Conservation (phyloP, 106 monocot species). For the Apostasia ramifera region DNA sequence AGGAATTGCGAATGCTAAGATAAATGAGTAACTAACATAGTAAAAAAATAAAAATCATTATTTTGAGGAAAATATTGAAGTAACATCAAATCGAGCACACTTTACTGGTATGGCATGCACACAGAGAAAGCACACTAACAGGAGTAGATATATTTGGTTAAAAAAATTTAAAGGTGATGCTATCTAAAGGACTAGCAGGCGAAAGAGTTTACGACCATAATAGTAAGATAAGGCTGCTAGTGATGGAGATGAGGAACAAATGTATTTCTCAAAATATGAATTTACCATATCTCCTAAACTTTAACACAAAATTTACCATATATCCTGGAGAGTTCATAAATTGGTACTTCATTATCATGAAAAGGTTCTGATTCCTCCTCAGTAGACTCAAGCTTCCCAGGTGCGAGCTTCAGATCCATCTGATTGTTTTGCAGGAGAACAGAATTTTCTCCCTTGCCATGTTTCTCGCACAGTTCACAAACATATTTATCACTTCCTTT, state of each 20-base stretch:
- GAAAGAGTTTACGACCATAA: neutral
- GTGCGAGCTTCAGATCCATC: slow-evolving; percentile 8
- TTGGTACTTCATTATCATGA: slow-evolving; percentile 6
- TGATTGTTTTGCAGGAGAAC: slow-evolving; percentile 5
- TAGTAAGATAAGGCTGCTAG: too few relatives aligned
- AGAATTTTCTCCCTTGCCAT: slow-evolving; percentile 22
- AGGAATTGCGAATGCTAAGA: neutral
- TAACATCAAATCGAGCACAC: neutral
- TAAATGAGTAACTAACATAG: neutral
- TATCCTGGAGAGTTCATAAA: slow-evolving; percentile 4
- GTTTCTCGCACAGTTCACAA: slow-evolving; percentile 85
- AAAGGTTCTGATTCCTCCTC: slow-evolving; percentile 15
- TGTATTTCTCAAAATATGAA: too few relatives aligned
- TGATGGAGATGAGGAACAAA: too few relatives aligned
- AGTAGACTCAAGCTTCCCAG: slow-evolving; percentile 12
- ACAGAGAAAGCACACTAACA: too few relatives aligned
- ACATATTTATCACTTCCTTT: slow-evolving; percentile 35
- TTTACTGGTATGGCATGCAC: too few relatives aligned
- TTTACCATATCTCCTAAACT: neutral
- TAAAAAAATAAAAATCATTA: neutral
- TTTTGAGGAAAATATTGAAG: neutral
- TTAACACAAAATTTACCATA: slow-evolving; percentile 50
- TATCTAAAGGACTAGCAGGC: neutral
- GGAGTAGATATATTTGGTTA: neutral
- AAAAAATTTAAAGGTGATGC: neutral